Evolutionary conservation across 495 filamentous ascomycete genomes (phyloP).

Genomic region (Xylaria grammica): DNA sequence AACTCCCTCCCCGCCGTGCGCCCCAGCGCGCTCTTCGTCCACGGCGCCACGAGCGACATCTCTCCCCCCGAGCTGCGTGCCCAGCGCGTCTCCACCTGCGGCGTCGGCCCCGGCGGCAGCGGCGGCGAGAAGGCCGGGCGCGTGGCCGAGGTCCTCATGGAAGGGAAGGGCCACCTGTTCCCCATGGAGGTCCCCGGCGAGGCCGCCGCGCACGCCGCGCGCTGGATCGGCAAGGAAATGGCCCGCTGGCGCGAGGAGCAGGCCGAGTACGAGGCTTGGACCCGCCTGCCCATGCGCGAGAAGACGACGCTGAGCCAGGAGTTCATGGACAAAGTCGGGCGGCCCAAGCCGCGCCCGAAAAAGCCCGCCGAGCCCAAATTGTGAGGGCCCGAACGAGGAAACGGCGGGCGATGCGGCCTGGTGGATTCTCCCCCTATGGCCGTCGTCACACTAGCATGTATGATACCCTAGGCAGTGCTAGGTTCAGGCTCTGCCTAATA

Average conservation of each 20-base stretch:
- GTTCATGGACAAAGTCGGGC: constrained; percentile 58
- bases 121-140: constrained; percentile 68
- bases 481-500: neutral
- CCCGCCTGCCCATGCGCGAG: constrained; percentile 53
- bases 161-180: constrained; percentile 78
- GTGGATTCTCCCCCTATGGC: too few relatives aligned
- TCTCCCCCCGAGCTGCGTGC: constrained; percentile 56
- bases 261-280: constrained; percentile 60
- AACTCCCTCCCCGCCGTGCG: constrained; percentile 69
- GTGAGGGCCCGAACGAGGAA: constrained; percentile 13
- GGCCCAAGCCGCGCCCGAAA: constrained; percentile 23
- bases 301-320: constrained; percentile 64
- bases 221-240: constrained; percentile 69
- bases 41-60: constrained; percentile 70
- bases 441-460: neutral
- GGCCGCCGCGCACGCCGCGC: constrained; percentile 65
- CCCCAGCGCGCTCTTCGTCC: constrained; percentile 83
- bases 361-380: constrained; percentile 29
- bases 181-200: constrained; percentile 77
- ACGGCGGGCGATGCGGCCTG: neutral
- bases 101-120: constrained; percentile 68
- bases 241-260: constrained; percentile 68
- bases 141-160: constrained; percentile 70
- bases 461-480: too few relatives aligned
- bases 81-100: constrained; percentile 67